Base-by-base conservation (phyloP, 306 rosid species). In the Begonia loranthoides region DNA sequence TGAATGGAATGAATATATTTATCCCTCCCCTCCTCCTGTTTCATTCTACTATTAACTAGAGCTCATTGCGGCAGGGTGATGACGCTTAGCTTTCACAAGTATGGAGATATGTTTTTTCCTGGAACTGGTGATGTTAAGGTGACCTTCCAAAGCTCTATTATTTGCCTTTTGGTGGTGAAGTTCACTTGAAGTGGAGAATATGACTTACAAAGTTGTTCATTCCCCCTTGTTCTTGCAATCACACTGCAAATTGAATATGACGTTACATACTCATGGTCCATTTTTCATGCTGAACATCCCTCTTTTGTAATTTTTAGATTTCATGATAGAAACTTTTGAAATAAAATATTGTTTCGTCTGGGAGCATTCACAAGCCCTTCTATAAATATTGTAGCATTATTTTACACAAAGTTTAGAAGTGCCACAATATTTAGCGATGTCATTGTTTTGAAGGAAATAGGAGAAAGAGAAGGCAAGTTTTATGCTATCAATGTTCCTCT, bases 71-170 rank as follows among this genome's bases (percentile, higher is more conserved):
- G 56, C 88, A 90, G 99, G 92, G 99, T 90, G 67, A 90, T 90
- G 99, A 90, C 99, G 13, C 94, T 90, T 60, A 90, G 99, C 57
- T 90, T 85, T 74, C 99, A 90, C 82, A 90, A 90, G 82, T 90
- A 55, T 67, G 99, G 99, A 57, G 99, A 90, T 64, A 14, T 72
- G 81, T 90, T 86, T 74, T 90, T 90, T 54, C 99, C 99, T 0
- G 99, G 95, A 61, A 85, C 99, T 3, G 99, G 99, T 49, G 99
- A 86, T 69, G 94, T 83, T 57, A 90, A 90, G 95, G 95, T 85
- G 75, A 75, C 49, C 70, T 66, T 67, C 66, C 54, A 19, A 60
- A 52, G 47, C 67, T 54, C 53, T 66, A 51, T 57, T 16, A 41
- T 52, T 53, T 56, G 12, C 24, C 45, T 41, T 51, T 54, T 36